Percentiles rank a stretch among this genome's conserved stretches.
phyloP scores from a whole-genome alignment of 2,329 filamentous ascomycete genomes.

The Pezicula rhizophila region DNA sequence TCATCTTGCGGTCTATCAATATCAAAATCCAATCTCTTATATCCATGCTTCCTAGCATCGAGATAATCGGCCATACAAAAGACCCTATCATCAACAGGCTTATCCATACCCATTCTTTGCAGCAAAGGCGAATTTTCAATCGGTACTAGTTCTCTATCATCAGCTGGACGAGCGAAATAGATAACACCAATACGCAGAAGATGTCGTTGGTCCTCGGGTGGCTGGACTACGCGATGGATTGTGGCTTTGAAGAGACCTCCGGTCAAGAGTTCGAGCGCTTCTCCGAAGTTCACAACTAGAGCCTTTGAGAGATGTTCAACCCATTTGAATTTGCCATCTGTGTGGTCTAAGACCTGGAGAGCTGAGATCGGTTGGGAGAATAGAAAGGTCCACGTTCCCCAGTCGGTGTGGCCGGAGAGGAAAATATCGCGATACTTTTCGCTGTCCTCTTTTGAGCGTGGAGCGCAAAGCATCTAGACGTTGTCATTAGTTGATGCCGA shows the following conservation, averaged over 20 bases:
- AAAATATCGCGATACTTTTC: conserved; percentile 32
- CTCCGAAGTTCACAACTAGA: conserved; percentile 34
- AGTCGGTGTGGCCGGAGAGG: conserved; percentile 36
- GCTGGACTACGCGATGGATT: conserved; percentile 26
- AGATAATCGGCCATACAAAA: conserved; percentile 26
- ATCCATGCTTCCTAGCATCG: conserved; percentile 26
- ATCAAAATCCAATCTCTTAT: conserved; percentile 25
- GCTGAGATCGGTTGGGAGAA: conserved; percentile 34
- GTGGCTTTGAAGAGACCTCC: conserved; percentile 28
- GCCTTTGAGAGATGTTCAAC: conserved; percentile 31
- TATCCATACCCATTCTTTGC: conserved; percentile 20
- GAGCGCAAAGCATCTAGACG: conserved; percentile 31
- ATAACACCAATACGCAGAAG: conserved; percentile 32
- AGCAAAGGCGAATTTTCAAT: conserved; percentile 18
- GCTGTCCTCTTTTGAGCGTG: conserved; percentile 29
- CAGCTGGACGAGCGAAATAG: conserved; percentile 34
- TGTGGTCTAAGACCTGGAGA: conserved; percentile 30
- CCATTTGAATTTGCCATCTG: conserved; percentile 30
- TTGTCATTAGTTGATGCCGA: neutral
- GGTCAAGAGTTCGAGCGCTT: conserved; percentile 26
- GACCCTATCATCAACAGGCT: conserved; percentile 23
- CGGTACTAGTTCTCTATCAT: conserved; percentile 31
- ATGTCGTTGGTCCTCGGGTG: conserved; percentile 30
- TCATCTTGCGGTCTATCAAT: conserved; percentile 12
- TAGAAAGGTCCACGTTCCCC: conserved; percentile 33